Evolutionary conservation across 2,329 filamentous ascomycete species (phyloP), one percentile per base, ranked within the genome.

Genomic region (Neocatenulostroma microsporum): DNA sequence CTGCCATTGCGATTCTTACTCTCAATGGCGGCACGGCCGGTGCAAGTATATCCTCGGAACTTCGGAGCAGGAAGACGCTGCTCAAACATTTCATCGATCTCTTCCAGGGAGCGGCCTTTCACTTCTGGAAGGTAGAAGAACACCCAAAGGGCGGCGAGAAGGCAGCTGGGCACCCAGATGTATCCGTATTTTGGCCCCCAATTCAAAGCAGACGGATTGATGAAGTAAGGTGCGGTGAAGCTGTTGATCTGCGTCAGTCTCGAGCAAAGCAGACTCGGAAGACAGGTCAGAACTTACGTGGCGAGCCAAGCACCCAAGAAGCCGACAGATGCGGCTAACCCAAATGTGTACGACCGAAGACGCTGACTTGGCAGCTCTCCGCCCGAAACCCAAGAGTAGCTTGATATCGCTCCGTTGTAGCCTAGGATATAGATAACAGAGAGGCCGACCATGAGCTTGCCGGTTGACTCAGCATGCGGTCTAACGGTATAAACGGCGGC

Each of bases 171-270:
- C n/a, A 55, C 63, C 72, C 72, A 77, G 36, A 76, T 73, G 45
- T 71, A 76, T 2, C 72, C 67, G 35, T 76, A 76, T 40, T 69
- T 69, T 0, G 73, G 73, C 0, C 73, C 73, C 73, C 73, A 78
- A 46, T 70, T 68, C 25, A 78, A 53, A 1, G 67, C 54, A 11
- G 58, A 52, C 0, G 70, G 68, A 44, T 76, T 76, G 55, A 78
- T 76, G 46, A 77, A 77, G 47, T 76, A 76, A 0, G 72, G 73
- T 2, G 72, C 71, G 0, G 73, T 76, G 45, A 76, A 76, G 0
- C 30, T 32, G 17, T 25, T 21, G 18, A 19, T 36, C 34, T 29
- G 17, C 19, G 30, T 17, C 17, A 5, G 30, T 30, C 21, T 21
- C 30, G 13, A 5, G 18, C 4, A 12, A 15, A 10, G 10, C 28